Conservation (phyloP, 768 basidiomycete genomes). For the Kwoniella dendrophila region DNA sequence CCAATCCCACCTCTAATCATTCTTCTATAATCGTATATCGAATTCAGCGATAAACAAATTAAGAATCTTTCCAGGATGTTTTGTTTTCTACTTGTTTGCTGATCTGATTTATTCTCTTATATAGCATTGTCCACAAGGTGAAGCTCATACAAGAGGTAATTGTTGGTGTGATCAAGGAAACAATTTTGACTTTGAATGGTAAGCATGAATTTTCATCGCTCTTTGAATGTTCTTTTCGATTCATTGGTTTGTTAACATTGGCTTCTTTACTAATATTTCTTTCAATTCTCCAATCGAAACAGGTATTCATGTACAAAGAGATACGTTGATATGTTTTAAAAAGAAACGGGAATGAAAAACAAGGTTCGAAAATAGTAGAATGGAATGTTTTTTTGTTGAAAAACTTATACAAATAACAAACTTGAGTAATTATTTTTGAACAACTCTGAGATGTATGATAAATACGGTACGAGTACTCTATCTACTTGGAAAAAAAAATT, state of each 20-base stretch:
- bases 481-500: too few species aligned
- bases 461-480: too few species aligned
- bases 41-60: too few species aligned
- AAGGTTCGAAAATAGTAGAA: slow-evolving; percentile 7
- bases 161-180: slow-evolving; percentile 80
- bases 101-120: not conserved
- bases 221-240: not conserved
- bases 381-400: too few species aligned
- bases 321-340: slow-evolving; percentile 62
- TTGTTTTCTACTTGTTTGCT: not conserved
- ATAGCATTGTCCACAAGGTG: slow-evolving; percentile 57
- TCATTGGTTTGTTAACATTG: not conserved
- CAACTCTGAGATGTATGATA: too few species aligned
- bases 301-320: slow-evolving; percentile 85
- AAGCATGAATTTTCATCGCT: slow-evolving; percentile 28
- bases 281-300: not conserved
- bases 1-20: not conserved
- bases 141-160: slow-evolving; percentile 69
- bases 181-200: slow-evolving; percentile 66
- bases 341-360: not conserved
- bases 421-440: too few species aligned
- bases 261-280: not conserved
- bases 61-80: too few species aligned
- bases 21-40: too few species aligned
- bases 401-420: too few species aligned